Conservation (phyloP, 768 basidiomycete species). For the Coprinellus aureogranulatus region DNA sequence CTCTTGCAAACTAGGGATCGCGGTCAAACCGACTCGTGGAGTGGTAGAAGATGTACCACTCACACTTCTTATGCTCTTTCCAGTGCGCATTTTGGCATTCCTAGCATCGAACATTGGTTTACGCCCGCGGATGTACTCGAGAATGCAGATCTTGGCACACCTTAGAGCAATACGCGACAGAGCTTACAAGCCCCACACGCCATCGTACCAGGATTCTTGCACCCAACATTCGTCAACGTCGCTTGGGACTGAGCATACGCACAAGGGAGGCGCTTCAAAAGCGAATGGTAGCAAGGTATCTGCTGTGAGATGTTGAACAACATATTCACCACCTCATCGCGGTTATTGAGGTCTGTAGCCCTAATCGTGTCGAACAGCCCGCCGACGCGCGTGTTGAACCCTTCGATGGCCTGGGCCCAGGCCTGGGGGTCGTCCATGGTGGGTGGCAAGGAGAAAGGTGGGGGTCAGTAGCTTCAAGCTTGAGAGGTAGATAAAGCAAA, state of each 20-base stretch:
- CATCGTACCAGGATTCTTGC: constrained; percentile 29
- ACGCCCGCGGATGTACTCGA: no score
- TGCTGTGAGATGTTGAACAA: no score
- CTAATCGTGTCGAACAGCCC: no score
- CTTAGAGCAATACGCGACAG: constrained; percentile 46
- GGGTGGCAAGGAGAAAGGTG: no score
- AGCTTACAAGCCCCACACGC: constrained; percentile 31
- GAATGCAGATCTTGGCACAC: no score
- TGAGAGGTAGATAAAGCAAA: not conserved
- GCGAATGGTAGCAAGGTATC: constrained; percentile 11
- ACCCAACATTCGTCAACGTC: constrained; percentile 17
- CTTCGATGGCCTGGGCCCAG: no score
- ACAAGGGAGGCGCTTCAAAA: constrained; percentile 30
- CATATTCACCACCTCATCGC: no score
- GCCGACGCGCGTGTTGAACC: no score
- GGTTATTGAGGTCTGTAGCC: no score
- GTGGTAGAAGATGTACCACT: not conserved
- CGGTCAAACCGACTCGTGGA: not conserved
- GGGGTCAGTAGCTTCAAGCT: no score
- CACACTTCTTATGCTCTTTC: not conserved
- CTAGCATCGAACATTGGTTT: no score
- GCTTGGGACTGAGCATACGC: constrained; percentile 28
- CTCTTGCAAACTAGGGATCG: constrained; percentile 1
- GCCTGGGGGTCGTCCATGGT: no score
- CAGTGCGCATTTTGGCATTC: not conserved